These are phyloP conservation scores for Trichomonascus vanleenenianus DNA, from an alignment of 805 yeast genomes.

Conservation along the genomic window DNA sequence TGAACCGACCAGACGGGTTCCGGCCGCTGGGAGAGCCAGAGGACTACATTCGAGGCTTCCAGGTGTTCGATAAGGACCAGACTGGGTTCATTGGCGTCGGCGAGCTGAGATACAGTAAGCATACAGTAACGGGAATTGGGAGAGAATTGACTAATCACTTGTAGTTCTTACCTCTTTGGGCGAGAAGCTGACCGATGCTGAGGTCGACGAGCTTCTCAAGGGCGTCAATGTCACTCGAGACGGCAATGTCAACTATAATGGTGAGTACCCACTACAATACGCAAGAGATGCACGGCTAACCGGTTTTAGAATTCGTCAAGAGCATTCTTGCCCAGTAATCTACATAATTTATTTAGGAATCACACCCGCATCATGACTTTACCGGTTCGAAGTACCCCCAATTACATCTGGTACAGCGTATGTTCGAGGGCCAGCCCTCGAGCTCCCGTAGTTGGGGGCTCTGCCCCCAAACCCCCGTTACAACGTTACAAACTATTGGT, in stretches of 20 bases:
- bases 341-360: not conserved
- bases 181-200: constrained; percentile 81
- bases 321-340: constrained; percentile 78
- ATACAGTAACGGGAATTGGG: not conserved
- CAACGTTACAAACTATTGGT: too few species aligned
- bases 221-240: constrained; percentile 92
- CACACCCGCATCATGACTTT: not conserved
- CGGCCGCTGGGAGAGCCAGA: constrained; percentile 81
- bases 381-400: too few species aligned
- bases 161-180: constrained; percentile 82
- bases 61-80: constrained; percentile 92
- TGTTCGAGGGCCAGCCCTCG: too few species aligned
- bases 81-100: constrained; percentile 97
- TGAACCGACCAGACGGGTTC: constrained; percentile 83
- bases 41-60: constrained; percentile 93
- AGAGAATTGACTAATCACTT: not conserved
- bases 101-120: constrained; percentile 70
- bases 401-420: too few species aligned
- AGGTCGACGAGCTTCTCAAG: constrained; percentile 91
- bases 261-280: constrained; percentile 24
- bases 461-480: too few species aligned
- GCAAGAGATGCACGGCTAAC: not conserved
- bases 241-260: constrained; percentile 86
- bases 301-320: constrained; percentile 66
- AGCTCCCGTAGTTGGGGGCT: too few species aligned